phyloP scores from a whole-genome alignment of 352 stramenopile species.

The Hyphochytrium catenoides region DNA sequence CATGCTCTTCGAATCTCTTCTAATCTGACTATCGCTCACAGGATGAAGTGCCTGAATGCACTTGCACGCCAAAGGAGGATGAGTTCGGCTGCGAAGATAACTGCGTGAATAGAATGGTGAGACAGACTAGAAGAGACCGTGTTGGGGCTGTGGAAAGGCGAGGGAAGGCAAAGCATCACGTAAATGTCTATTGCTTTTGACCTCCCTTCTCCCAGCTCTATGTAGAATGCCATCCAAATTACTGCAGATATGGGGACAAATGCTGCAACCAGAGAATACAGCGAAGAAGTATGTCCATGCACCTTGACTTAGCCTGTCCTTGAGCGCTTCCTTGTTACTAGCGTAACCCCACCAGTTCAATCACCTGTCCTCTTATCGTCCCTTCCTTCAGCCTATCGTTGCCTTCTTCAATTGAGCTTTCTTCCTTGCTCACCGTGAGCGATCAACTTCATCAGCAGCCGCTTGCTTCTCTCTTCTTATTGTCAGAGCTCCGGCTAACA shows the following conservation, averaged over 20 bases:
- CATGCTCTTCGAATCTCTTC: background rate
- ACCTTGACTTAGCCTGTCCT: too few relatives aligned
- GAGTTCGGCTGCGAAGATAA: constrained; percentile 31
- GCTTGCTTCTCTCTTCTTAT: too few relatives aligned
- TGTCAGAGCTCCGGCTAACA: too few relatives aligned
- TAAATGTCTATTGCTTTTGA: constrained; percentile 1
- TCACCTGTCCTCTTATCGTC: too few relatives aligned
- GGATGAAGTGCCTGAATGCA: constrained; percentile 39
- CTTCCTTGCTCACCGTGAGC: too few relatives aligned
- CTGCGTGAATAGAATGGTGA: constrained; percentile 42
- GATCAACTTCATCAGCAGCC: too few relatives aligned
- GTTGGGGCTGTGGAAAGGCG: background rate
- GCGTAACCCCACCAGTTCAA: too few relatives aligned
- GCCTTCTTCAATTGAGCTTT: too few relatives aligned
- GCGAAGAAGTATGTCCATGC: constrained; percentile 23
- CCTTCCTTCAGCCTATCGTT: too few relatives aligned
- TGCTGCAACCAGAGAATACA: constrained; percentile 54
- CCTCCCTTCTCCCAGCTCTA: constrained; percentile 14
- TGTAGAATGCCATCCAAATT: constrained; percentile 30
- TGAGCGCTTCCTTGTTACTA: too few relatives aligned
- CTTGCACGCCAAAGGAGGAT: constrained; percentile 14
- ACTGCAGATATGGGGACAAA: constrained; percentile 27
- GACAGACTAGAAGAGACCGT: background rate
- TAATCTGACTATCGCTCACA: constrained; percentile 8
- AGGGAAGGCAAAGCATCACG: background rate